Evolutionary conservation across 495 filamentous ascomycete species (phyloP).

Genomic region (Neurospora sp.): DNA sequence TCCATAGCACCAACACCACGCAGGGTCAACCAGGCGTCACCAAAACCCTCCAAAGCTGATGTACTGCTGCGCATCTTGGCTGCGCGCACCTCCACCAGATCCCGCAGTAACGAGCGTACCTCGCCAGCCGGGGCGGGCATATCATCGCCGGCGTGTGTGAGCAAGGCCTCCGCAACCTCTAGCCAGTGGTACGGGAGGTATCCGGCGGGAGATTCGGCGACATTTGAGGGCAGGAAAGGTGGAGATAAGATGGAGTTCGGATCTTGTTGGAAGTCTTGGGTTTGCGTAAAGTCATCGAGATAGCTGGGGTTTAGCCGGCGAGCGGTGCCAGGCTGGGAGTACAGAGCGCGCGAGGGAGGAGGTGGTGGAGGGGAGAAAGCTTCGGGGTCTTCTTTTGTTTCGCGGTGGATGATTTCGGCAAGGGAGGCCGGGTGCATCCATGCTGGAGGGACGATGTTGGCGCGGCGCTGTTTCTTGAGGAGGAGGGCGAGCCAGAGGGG

Average conservation of each 20-base stretch:
- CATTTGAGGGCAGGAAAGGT: constrained; percentile 54
- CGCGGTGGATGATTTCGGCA: constrained; percentile 62
- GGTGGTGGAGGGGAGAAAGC: constrained; percentile 69
- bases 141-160: constrained; percentile 79
- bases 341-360: constrained; percentile 41
- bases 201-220: constrained; percentile 47
- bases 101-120: constrained; percentile 65
- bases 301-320: constrained; percentile 7
- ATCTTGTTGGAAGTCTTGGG: neutral
- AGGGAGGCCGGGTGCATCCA: constrained; percentile 77
- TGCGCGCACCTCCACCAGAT: constrained; percentile 78
- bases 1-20: constrained; percentile 88
- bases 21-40: constrained; percentile 60
- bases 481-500: constrained; percentile 97
- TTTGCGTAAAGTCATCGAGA: neutral
- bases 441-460: constrained; percentile 82
- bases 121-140: constrained; percentile 58
- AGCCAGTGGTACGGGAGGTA: constrained; percentile 91
- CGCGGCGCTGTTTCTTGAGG: constrained; percentile 87
- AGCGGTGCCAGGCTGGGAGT: constrained; percentile 20
- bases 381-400: constrained; percentile 54
- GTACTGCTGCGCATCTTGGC: constrained; percentile 77
- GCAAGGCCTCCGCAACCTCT: constrained; percentile 73
- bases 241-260: constrained; percentile 28
- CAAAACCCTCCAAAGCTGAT: constrained; percentile 54